These are phyloP conservation scores for Paraurostyla sp. DNA, from an alignment of 73 alveolate species.

Conservation along the genomic window DNA sequence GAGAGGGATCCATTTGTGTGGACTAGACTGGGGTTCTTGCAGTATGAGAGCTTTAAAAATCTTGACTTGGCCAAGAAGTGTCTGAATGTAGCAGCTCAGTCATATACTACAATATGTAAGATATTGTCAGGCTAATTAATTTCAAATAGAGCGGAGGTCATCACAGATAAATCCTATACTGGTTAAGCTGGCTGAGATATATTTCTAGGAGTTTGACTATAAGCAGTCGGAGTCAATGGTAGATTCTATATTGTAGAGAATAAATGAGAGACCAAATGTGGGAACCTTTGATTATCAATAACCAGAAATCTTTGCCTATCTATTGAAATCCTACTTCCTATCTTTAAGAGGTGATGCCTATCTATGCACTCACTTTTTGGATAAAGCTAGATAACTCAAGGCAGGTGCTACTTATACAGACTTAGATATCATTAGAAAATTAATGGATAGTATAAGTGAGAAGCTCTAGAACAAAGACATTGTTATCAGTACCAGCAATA, in stretches of 20 bases:
- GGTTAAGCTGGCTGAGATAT: slow-evolving; percentile 49
- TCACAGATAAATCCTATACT: slow-evolving; percentile 23
- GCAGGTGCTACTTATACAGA: not conserved
- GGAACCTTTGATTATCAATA: not conserved
- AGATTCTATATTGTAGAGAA: slow-evolving; percentile 19
- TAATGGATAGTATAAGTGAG: not conserved
- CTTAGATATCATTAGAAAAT: not conserved
- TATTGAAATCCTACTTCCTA: slow-evolving; percentile 5
- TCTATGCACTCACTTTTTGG: not conserved
- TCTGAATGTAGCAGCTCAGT: slow-evolving; percentile 22
- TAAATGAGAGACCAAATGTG: not conserved
- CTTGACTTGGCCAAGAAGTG: slow-evolving; percentile 22
- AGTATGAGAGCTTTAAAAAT: slow-evolving; percentile 28
- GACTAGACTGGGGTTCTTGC: slow-evolving; percentile 44
- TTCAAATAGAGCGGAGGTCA: slow-evolving; percentile 31
- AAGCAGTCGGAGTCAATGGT: slow-evolving; percentile 5
- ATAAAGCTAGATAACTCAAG: slow-evolving; percentile 10
- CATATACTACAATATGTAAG: slow-evolving; percentile 1
- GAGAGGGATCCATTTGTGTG: slow-evolving; percentile 42
- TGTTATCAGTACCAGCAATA: not conserved
- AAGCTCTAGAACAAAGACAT: not conserved
- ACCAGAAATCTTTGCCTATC: slow-evolving; percentile 36
- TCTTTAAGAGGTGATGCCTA: slow-evolving; percentile 21
- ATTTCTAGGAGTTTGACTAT: slow-evolving; percentile 19
- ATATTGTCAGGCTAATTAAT: too few species aligned